A percentile compares a stretch with the other conserved stretches of the same genome.
These are phyloP conservation scores for Hura crepitans DNA, from an alignment of 441 rosid species.

Conservation along the genomic window DNA sequence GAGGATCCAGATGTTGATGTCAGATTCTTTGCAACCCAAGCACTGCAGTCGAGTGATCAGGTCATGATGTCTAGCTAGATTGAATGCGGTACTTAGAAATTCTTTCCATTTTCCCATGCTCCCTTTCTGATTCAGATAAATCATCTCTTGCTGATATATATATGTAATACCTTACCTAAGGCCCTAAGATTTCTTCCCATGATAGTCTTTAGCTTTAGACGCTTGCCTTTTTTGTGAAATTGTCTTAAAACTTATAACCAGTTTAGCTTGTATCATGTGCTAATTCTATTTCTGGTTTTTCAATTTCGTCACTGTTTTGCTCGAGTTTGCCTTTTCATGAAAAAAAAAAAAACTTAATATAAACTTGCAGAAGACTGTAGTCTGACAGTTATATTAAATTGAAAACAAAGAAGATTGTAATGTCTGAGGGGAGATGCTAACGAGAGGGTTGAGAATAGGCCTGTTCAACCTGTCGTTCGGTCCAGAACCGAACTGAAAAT, in stretches of 20 bases:
- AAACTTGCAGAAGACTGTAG: not conserved
- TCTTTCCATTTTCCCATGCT: not conserved
- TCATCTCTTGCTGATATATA: slow-evolving; percentile 9
- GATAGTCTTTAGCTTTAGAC: not conserved
- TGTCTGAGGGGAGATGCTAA: too few relatives aligned
- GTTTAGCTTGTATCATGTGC: slow-evolving; percentile 2
- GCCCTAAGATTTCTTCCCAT: slow-evolving; percentile 10
- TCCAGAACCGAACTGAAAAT: too few relatives aligned
- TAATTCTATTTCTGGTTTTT: slow-evolving; percentile 3
- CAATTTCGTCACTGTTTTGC: not conserved
- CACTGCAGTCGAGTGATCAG: slow-evolving; percentile 66
- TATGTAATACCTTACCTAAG: slow-evolving; percentile 20
- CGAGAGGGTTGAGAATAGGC: too few relatives aligned
- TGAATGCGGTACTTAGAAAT: slow-evolving; percentile 17
- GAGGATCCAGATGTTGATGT: slow-evolving; percentile 97
- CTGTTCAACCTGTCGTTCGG: too few relatives aligned
- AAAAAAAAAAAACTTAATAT: too few relatives aligned
- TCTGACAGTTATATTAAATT: too few relatives aligned
- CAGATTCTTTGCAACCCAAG: slow-evolving; percentile 74
- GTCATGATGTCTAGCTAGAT: slow-evolving; percentile 73
- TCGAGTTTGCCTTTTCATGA: too few relatives aligned
- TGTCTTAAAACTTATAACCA: not conserved
- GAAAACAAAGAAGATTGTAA: too few relatives aligned
- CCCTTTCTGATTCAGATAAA: slow-evolving; percentile 4
- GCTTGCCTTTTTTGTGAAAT: not conserved